These are phyloP conservation scores for Adenanthera pavonina DNA, from an alignment of 306 rosid species.

Conservation along the genomic window DNA sequence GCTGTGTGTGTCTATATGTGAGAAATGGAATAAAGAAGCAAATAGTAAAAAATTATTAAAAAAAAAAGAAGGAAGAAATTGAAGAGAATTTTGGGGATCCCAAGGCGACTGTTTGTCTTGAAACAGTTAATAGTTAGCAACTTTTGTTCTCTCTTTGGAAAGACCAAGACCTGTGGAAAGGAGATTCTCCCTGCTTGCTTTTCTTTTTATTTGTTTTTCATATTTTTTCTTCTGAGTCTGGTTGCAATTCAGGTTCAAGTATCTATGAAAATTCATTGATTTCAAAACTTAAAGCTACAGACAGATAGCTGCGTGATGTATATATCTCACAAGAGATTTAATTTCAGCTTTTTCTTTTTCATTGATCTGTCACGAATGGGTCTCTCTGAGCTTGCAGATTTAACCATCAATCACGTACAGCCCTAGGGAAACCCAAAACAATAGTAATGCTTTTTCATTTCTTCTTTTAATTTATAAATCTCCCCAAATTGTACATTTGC, in stretches of 20 bases:
- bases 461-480: no score
- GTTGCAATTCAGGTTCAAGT: not conserved
- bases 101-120: constrained; percentile 58
- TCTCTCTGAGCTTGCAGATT: not conserved
- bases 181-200: not conserved
- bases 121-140: constrained; percentile 35
- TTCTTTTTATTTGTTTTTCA: not conserved
- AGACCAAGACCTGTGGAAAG: constrained; percentile 32
- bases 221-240: not conserved
- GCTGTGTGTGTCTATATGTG: constrained; percentile 14
- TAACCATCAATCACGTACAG: not conserved
- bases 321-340: not conserved
- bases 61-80: constrained; percentile 38
- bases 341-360: not conserved
- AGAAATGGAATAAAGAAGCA: constrained; percentile 20
- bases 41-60: not conserved
- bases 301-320: constrained; percentile 6
- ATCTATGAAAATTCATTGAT: not conserved
- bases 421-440: not conserved
- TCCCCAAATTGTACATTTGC: no score
- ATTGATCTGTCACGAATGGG: not conserved
- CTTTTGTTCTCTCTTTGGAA: constrained; percentile 51
- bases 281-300: constrained; percentile 1
- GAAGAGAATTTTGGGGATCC: constrained; percentile 72
- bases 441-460: no score